Evolutionary conservation across 257 asterid genomes (phyloP), one percentile per base, ranked within the genome.

Genomic region (Asclepias syriaca): DNA sequence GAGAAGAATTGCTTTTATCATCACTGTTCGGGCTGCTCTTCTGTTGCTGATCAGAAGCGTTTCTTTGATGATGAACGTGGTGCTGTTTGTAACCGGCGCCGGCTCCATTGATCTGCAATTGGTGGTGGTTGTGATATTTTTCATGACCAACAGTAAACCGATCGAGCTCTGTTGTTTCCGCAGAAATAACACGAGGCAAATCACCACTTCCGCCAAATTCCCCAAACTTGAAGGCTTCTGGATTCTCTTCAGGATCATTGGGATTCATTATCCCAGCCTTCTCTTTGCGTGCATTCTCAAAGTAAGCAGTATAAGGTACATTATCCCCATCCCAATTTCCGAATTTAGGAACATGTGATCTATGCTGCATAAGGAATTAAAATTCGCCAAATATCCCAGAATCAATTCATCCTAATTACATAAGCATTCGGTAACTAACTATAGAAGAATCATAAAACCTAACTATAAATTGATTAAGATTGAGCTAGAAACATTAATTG

Each of bases 281-380:
- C 37, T 81, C 95, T 70, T 81, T 86, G 2, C 96, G 88, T 1
- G 96, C 95, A 13, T 78, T 91, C 69, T 91, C 96, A 68, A 91
- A 91, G 82, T 59, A 87, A 75, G 87, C 91, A 1, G 93, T 89
- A 82, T 87, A 87, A 4, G 96, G 93, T 21, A 86, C 84, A 61
- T 86, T 86, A 34, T 86, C 95, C 16, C 87, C 85, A 5, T 89
- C 93, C 95, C 96, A 91, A 69, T 85, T 86, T 46, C 96, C 97
- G 21, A 91, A 91, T 64, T 86, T 85, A 0, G 97, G 97, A 53
- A 86, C 93, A 27, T 86, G 95, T 8, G 93, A 83, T 70, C 72
- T 63, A 46, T 84, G 88, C 78, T 86, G 83, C 85, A 59, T 14
- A 49, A 0, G 10, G 3, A 34, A 34, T 2, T 54, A 2, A 48